A percentile compares a stretch with the other conserved stretches of the same genome.
Evolutionary conservation across 2,329 filamentous ascomycete species (phyloP).

Genomic region (Tolypocladium guangdongense): DNA sequence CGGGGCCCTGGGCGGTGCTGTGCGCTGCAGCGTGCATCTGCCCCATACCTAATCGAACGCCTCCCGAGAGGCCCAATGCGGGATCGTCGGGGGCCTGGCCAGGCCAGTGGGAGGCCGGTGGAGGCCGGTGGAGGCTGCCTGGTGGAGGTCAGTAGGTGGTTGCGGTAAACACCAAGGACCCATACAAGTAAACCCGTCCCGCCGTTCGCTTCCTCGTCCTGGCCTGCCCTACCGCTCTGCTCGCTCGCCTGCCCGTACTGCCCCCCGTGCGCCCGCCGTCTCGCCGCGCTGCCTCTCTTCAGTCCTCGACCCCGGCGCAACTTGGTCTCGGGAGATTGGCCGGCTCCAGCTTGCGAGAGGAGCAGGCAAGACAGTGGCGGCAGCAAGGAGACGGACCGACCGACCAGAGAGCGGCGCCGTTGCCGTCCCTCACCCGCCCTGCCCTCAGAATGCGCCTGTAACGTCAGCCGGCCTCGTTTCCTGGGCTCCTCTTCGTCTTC

Average conservation of each 20-base stretch:
- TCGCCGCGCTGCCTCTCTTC: neutral
- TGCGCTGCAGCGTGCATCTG: neutral
- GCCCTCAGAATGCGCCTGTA: slow-evolving; percentile 8
- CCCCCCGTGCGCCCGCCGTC: neutral
- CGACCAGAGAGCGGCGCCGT: neutral
- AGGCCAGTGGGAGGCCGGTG: neutral
- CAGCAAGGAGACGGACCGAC: neutral
- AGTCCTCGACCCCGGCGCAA: neutral
- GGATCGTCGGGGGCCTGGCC: slow-evolving; percentile 3
- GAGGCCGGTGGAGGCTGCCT: neutral
- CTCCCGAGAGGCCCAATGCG: slow-evolving; percentile 3
- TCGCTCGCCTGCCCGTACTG: neutral
- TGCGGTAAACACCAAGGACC: neutral
- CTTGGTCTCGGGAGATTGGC: neutral
- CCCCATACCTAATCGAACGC: neutral
- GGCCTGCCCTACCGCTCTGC: neutral
- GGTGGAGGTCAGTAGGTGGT: neutral
- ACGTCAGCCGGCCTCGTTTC: neutral
- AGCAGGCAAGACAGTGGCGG: neutral
- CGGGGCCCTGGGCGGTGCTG: neutral
- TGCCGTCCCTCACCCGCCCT: neutral
- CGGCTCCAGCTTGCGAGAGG: too few relatives aligned
- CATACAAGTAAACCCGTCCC: neutral
- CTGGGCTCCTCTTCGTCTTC: neutral
- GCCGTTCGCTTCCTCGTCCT: neutral